Evolutionary conservation across 2,329 filamentous ascomycete species (phyloP).

Genomic region (Cytospora paraplurivora): DNA sequence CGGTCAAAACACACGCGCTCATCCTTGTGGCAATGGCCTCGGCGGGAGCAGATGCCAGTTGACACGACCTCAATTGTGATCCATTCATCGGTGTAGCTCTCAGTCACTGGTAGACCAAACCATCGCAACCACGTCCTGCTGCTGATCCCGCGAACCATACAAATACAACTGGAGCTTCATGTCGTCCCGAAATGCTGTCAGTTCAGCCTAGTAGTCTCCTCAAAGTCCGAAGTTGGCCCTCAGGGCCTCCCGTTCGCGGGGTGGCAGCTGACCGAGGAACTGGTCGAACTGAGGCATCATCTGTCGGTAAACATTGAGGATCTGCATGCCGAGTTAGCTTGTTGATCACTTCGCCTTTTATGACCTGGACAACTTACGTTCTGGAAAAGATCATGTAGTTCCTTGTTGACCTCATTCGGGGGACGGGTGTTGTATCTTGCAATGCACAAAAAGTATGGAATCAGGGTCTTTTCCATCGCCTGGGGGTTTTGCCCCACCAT

Average conservation of each 20-base stretch:
- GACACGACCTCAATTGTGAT: not conserved
- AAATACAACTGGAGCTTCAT: not conserved
- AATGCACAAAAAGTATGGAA: slow-evolving; percentile 82
- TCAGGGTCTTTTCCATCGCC: slow-evolving; percentile 84
- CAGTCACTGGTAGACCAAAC: not conserved
- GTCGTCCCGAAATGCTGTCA: slow-evolving; percentile 1
- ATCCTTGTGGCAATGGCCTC: not conserved
- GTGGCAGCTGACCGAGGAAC: slow-evolving; percentile 54
- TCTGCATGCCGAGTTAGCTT: slow-evolving; percentile 35
- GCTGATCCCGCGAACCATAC: not conserved
- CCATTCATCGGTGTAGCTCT: not conserved
- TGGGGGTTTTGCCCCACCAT: slow-evolving; percentile 85
- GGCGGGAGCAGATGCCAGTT: slow-evolving; percentile 1
- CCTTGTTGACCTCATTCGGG: slow-evolving; percentile 62
- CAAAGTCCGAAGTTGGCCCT: slow-evolving; percentile 46
- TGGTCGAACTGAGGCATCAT: slow-evolving; percentile 62
- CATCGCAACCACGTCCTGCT: not conserved
- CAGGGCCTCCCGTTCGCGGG: slow-evolving; percentile 53
- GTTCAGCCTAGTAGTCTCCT: not conserved
- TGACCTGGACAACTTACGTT: slow-evolving; percentile 56
- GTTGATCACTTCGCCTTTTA: slow-evolving; percentile 32
- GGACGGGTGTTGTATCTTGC: slow-evolving; percentile 71
- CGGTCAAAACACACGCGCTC: not conserved
- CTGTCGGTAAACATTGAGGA: slow-evolving; percentile 57
- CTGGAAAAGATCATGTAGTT: slow-evolving; percentile 73